phyloP scores from a whole-genome alignment of 2,329 filamentous ascomycete genomes.

The Botrytis aclada region DNA sequence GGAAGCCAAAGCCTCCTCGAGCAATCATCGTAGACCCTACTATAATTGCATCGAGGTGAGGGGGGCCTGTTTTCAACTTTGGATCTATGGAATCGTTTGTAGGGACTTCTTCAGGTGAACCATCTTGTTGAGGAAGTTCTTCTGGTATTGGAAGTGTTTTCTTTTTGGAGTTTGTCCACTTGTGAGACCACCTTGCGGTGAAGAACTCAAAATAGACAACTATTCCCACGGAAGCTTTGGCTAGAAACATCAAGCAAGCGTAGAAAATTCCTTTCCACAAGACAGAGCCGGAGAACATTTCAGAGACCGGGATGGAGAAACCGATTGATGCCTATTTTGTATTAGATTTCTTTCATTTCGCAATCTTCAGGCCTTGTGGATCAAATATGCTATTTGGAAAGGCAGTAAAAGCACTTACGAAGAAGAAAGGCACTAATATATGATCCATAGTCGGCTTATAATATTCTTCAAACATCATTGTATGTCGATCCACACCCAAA shows the following conservation, averaged over 20 bases:
- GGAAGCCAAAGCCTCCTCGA: constrained; percentile 73
- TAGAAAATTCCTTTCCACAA: constrained; percentile 58
- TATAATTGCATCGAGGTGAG: constrained; percentile 24
- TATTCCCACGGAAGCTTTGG: constrained; percentile 52
- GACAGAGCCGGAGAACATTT: constrained; percentile 43
- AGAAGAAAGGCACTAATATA: constrained; percentile 58
- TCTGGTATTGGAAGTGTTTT: background rate
- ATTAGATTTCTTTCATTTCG: background rate
- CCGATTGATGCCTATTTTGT: constrained; percentile 14
- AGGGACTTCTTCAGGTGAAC: background rate
- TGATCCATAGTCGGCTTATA: constrained; percentile 36
- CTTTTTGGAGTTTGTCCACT: background rate
- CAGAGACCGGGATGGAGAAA: constrained; percentile 11
- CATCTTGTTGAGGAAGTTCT: background rate
- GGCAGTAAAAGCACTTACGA: constrained; percentile 45
- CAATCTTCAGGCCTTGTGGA: rapidly evolving
- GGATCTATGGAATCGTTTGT: background rate
- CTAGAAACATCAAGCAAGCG: constrained; percentile 39
- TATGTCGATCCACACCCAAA: constrained; percentile 6
- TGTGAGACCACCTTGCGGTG: background rate
- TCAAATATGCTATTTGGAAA: background rate
- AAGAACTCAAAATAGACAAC: constrained; percentile 28
- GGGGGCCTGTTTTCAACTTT: constrained; percentile 5
- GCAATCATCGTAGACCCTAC: constrained; percentile 61
- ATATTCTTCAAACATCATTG: constrained; percentile 32